A percentile compares a stretch with the other conserved stretches of the same genome.
phyloP scores from a whole-genome alignment of 768 basidiomycete species.

The Collybia nuda region DNA sequence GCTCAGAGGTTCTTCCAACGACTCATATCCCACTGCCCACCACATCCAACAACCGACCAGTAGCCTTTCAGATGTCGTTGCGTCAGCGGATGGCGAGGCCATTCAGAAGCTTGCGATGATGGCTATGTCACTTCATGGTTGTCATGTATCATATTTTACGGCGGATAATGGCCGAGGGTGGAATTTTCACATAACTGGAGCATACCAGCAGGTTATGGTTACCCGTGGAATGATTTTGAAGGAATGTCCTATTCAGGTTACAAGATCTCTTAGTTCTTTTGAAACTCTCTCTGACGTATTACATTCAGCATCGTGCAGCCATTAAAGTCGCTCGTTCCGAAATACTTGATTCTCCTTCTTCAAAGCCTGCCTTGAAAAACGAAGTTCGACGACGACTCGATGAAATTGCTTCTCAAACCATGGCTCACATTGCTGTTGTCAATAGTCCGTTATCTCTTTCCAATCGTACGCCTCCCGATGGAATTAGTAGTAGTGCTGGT shows the following conservation, averaged over 20 bases:
- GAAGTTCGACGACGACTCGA: constrained; percentile 86
- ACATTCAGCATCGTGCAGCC: constrained; percentile 69
- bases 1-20: constrained; percentile 41
- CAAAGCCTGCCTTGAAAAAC: constrained; percentile 76
- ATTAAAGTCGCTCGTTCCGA: constrained; percentile 93
- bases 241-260: constrained; percentile 83
- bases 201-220: constrained; percentile 90
- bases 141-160: constrained; percentile 78
- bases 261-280: constrained; percentile 17
- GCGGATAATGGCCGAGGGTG: constrained; percentile 72
- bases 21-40: constrained; percentile 33
- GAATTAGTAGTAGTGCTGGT: constrained; percentile 72
- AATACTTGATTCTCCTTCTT: constrained; percentile 82
- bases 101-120: constrained; percentile 78
- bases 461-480: constrained; percentile 74
- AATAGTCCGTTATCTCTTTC: constrained; percentile 79
- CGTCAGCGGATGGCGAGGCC: constrained; percentile 62
- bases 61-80: constrained; percentile 34
- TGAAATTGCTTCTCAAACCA: constrained; percentile 90
- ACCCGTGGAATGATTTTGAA: constrained; percentile 88
- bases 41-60: constrained; percentile 37
- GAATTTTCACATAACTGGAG: constrained; percentile 90
- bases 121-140: constrained; percentile 78
- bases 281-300: constrained; percentile 15
- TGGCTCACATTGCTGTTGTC: constrained; percentile 91